phyloP scores from a whole-genome alignment of 1,284 basidiomycete genomes.

The Peniophora sp. region DNA sequence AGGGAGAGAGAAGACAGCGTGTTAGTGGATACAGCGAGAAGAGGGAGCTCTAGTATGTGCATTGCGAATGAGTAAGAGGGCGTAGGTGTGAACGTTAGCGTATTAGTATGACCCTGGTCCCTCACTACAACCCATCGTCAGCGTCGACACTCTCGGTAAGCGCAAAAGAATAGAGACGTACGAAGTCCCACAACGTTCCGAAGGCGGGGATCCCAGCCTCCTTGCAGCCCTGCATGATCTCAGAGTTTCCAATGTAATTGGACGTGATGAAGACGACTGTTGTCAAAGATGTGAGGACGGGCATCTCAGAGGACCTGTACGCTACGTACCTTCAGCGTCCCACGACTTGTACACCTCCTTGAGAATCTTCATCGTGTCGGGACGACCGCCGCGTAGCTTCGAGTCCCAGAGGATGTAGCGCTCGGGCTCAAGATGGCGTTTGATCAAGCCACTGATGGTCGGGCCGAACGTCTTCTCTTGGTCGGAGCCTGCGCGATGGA shows the following conservation, averaged over 20 bases:
- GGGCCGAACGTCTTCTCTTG: constrained; percentile 74
- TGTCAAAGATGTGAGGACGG: constrained; percentile 1
- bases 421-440: constrained; percentile 58
- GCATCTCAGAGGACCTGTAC: not conserved
- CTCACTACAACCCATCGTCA: too few species aligned
- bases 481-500: constrained; percentile 46
- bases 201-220: constrained; percentile 63
- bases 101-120: too few species aligned
- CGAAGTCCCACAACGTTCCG: constrained; percentile 69
- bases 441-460: constrained; percentile 63
- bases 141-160: not conserved
- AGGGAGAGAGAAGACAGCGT: too few species aligned
- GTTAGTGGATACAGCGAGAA: too few species aligned
- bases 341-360: constrained; percentile 58
- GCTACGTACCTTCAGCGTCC: constrained; percentile 59
- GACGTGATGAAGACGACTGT: constrained; percentile 73
- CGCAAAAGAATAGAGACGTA: constrained; percentile 22
- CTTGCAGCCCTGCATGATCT: constrained; percentile 75
- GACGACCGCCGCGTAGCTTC: constrained; percentile 59
- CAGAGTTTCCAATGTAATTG: constrained; percentile 63
- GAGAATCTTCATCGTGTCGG: constrained; percentile 69
- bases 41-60: too few species aligned
- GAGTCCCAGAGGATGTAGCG: constrained; percentile 68
- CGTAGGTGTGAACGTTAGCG: too few species aligned
- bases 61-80: too few species aligned